Evolutionary conservation across 2,329 filamentous ascomycete genomes (phyloP).

Genomic region (Huntiella omanensis): DNA sequence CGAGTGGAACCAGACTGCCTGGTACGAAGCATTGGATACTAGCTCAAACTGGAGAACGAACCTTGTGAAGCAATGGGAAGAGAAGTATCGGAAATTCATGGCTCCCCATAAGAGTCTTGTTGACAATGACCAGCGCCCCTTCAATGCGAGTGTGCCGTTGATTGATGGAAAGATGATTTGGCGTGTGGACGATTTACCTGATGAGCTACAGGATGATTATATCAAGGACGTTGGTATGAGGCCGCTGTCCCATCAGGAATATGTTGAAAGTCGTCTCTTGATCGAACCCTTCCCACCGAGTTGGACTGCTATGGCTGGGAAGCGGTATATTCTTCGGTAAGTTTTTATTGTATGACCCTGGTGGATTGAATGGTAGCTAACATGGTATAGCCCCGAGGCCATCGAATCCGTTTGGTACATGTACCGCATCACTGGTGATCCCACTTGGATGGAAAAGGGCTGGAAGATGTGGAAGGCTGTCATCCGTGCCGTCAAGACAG

Average conservation of each 20-base stretch:
- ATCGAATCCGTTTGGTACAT: conserved; percentile 81
- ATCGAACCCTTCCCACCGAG: conserved; percentile 29
- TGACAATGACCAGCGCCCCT: neutral
- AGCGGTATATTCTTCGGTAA: conserved; percentile 44
- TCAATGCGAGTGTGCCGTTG: neutral
- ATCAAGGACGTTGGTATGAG: conserved; percentile 13
- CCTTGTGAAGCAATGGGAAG: conserved; percentile 22
- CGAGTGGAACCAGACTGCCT: conserved; percentile 30
- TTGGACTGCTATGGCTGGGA: conserved; percentile 26
- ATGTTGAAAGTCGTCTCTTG: conserved; percentile 26
- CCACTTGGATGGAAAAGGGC: conserved; percentile 56
- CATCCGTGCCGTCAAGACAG: conserved; percentile 43
- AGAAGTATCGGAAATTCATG: conserved; percentile 9
- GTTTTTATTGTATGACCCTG: conserved; percentile 12
- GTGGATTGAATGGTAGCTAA: neutral
- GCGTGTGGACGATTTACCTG: conserved; percentile 4
- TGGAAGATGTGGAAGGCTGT: conserved; percentile 73
- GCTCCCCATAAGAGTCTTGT: neutral
- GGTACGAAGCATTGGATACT: conserved; percentile 31
- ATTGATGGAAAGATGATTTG: neutral
- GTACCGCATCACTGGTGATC: conserved; percentile 73
- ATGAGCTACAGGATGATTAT: conserved; percentile 1
- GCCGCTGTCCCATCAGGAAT: conserved; percentile 36
- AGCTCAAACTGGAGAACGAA: conserved; percentile 23
- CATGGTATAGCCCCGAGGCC: conserved; percentile 48